Evolutionary conservation across 2,329 filamentous ascomycete genomes (phyloP), one percentile per base, ranked within the genome.

Genomic region (Botrytis squamosa): DNA sequence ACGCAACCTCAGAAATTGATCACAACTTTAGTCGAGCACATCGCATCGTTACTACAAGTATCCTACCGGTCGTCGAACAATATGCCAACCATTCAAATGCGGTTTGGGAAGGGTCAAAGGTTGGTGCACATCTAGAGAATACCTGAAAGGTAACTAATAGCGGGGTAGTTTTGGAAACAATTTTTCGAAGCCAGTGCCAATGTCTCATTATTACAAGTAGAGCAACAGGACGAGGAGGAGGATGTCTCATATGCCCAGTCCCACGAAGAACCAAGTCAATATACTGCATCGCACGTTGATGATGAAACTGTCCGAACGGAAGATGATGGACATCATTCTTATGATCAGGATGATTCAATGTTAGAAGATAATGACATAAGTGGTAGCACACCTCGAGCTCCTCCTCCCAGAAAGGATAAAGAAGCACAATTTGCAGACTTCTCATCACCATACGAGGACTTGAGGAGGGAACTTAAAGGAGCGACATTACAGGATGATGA

Each of bases 131-230:
- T 62, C 36, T 25, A 49, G 38, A 57, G n/a, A 29, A 66, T 29
- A 18, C 52, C 52, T 40, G 36, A 18, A 52, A 70, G 36, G 55
- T 29, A 57, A 57, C 74, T 76, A 69, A 80, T 72, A 63, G 76
- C 70, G 75, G 75, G 76, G 76, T 80, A 97, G 93, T 99, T 99
- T 84, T 99, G 96, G 96, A 99, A 99, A 84, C 95, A 98, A 85
- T 99, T 99, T 86, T 99, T 99, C 83, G 96, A 99, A 84, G 94
- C 96, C 52, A 97, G 95, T 66, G 96, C 96, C 81, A 98, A 99
- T 80, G 95, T 99, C 40, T 97, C 95, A 18, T 88, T 99, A 18
- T 97, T 94, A 0, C 94, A 95, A 42, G 98, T 99, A 82, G 95
- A 97, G 81, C 95, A 97, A 80, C 87, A 90, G 36, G 90, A 88